phyloP scores from a whole-genome alignment of 805 yeast species.

The Myxozyma sirexii region DNA sequence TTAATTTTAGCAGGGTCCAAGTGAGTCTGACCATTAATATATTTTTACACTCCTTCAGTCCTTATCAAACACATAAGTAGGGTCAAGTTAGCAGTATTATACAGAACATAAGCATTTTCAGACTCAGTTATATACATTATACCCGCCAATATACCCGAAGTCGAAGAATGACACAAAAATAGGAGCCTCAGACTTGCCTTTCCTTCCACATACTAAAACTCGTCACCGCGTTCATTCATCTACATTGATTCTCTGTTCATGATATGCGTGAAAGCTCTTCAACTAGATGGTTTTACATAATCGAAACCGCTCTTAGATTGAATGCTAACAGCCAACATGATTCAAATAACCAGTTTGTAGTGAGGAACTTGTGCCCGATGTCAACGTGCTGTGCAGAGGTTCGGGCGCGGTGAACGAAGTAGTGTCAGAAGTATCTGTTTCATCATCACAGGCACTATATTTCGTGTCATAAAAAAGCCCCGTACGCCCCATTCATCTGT shows the following conservation, averaged over 20 bases:
- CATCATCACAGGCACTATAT: conserved; percentile 6
- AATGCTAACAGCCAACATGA: neutral
- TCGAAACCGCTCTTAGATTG: neutral
- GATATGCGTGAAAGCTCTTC: neutral
- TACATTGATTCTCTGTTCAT: neutral
- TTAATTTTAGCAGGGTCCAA: too few species aligned
- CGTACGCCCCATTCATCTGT: too few species aligned
- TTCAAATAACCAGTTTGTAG: neutral
- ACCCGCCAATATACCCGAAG: neutral
- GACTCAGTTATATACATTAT: neutral
- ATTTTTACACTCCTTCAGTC: too few species aligned
- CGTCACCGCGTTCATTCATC: neutral
- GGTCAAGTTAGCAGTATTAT: too few species aligned
- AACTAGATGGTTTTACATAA: neutral
- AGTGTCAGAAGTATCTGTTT: conserved; percentile 30
- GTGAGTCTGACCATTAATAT: too few species aligned
- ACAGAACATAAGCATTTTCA: too few species aligned
- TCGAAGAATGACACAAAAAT: neutral
- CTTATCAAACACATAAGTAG: too few species aligned
- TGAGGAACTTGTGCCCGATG: neutral
- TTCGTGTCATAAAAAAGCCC: too few species aligned
- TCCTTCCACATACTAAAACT: conserved; percentile 21
- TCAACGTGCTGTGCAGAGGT: neutral
- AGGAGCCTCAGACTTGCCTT: conserved; percentile 34
- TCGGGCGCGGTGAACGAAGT: neutral